Conservation (phyloP, 2,329 filamentous ascomycete genomes). For the Penicillium sp. region DNA sequence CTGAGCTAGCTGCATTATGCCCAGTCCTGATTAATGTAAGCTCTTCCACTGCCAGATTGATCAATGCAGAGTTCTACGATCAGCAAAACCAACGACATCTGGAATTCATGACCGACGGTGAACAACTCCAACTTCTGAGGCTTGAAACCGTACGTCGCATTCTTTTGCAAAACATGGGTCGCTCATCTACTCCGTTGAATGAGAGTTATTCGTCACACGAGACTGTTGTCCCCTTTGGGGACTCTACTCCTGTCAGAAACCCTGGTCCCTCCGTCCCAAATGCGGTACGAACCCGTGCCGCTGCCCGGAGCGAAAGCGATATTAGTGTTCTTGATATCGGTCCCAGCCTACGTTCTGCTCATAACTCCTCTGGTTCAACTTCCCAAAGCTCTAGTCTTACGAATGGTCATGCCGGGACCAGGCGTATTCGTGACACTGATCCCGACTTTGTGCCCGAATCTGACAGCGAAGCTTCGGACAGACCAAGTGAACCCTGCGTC, state of each 20-base stretch:
- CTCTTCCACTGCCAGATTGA: background rate
- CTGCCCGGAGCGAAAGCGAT: slow-evolving; percentile 23
- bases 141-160: background rate
- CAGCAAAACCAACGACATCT: background rate
- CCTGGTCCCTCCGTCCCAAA: background rate
- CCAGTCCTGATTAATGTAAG: background rate
- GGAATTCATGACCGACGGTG: background rate
- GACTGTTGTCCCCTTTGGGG: background rate
- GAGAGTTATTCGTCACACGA: background rate
- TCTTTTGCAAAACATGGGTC: background rate
- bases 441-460: background rate
- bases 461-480: background rate
- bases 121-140: background rate
- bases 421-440: background rate
- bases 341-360: slow-evolving; percentile 9
- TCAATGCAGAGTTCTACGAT: background rate
- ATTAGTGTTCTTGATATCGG: slow-evolving; percentile 30
- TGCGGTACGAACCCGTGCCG: background rate
- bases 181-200: background rate
- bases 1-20: background rate
- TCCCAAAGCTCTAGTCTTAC: background rate
- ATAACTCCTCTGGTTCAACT: background rate
- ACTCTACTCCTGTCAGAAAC: background rate
- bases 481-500: background rate
- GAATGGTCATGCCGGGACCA: background rate